Percentiles rank a stretch among this genome's conserved stretches.
These are phyloP conservation scores for Pistacia atlantica DNA, from an alignment of 345 rosid species.

Conservation along the genomic window DNA sequence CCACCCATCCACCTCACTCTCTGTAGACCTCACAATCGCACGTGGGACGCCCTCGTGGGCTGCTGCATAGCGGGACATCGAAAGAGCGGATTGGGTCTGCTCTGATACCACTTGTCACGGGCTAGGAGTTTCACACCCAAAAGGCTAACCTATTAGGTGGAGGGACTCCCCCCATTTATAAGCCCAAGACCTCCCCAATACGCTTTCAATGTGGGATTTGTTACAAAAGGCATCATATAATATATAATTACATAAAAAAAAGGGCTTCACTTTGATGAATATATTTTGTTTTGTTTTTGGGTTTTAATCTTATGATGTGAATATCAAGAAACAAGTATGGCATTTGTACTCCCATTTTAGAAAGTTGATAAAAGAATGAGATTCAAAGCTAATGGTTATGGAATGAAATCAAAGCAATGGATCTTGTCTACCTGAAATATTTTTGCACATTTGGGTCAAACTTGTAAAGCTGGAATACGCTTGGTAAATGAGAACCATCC, in stretches of 20 bases:
- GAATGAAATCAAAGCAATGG: constrained; percentile 22
- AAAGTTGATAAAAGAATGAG: constrained; percentile 10
- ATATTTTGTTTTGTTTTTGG: not conserved
- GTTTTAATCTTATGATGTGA: not conserved
- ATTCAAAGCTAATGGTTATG: constrained; percentile 25
- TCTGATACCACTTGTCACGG: no score
- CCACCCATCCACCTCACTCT: no score
- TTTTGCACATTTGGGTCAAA: not conserved
- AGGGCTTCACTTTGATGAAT: not conserved
- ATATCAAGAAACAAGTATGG: not conserved
- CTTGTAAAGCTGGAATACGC: not conserved
- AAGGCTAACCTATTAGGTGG: no score
- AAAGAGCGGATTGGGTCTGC: no score
- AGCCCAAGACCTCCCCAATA: no score
- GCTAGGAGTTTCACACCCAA: no score
- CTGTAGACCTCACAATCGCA: no score
- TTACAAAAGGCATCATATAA: not conserved
- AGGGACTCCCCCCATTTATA: no score
- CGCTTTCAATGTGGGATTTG: no score
- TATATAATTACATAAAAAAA: no score
- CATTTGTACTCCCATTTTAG: not conserved
- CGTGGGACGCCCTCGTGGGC: no score
- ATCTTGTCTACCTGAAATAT: not conserved
- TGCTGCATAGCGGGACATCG: no score
- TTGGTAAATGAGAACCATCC: not conserved